phyloP scores from a whole-genome alignment of 106 monocot genomes.

The Allium sativum region DNA sequence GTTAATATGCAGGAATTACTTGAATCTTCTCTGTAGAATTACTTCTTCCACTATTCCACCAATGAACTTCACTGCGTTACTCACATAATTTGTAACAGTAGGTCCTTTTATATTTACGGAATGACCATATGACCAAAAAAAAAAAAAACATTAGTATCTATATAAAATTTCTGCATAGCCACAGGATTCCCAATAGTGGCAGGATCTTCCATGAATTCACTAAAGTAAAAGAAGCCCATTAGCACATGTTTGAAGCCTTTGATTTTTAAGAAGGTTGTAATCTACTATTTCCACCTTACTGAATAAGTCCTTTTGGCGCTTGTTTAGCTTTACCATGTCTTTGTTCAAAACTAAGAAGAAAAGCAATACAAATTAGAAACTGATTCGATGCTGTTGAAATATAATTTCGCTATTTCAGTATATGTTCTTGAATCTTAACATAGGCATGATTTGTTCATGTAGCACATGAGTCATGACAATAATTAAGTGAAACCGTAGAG shows the following conservation, averaged over 20 bases:
- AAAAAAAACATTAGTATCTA: constrained; percentile 33
- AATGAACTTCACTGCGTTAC: constrained; percentile 28
- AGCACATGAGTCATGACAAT: too few relatives aligned
- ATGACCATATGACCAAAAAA: constrained; percentile 56
- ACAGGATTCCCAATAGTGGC: constrained; percentile 38
- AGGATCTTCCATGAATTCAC: constrained; percentile 46
- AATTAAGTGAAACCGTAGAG: too few relatives aligned
- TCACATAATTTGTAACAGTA: constrained; percentile 19
- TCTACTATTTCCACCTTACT: constrained; percentile 33
- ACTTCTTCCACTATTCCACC: constrained; percentile 35
- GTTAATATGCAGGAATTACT: constrained; percentile 45
- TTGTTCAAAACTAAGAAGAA: constrained; percentile 18
- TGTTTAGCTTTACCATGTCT: constrained; percentile 31
- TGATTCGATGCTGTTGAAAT: too few relatives aligned
- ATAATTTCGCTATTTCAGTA: too few relatives aligned
- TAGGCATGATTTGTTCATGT: too few relatives aligned
- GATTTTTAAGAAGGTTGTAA: constrained; percentile 38
- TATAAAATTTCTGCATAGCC: constrained; percentile 49
- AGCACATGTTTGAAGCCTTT: constrained; percentile 37
- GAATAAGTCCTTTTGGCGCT: constrained; percentile 34
- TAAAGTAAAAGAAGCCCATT: constrained; percentile 44
- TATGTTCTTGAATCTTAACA: too few relatives aligned
- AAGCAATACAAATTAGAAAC: neutral
- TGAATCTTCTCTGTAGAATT: constrained; percentile 34
- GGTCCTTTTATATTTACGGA: constrained; percentile 25